These are phyloP conservation scores for Auxenochlorella pyrenoidosa DNA, from an alignment of 139 green algal species.

Conservation along the genomic window DNA sequence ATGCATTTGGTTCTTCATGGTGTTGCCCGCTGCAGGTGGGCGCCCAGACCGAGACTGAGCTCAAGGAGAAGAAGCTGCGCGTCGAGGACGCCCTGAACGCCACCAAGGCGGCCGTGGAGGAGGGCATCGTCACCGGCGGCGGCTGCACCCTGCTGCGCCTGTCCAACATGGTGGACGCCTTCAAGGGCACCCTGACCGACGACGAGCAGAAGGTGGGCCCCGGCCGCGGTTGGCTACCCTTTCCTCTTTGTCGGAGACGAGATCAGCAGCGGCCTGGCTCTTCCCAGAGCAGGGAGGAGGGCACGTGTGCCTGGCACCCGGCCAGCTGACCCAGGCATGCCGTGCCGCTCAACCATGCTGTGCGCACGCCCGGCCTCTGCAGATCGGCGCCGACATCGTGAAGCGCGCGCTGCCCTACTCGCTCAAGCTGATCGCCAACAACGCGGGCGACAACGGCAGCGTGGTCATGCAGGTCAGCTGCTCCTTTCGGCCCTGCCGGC, in stretches of 20 bases:
- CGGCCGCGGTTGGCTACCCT: no score
- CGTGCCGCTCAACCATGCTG: no score
- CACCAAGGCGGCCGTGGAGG: conserved; percentile 99
- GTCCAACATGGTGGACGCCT: conserved; percentile 77
- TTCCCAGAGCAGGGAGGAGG: no score
- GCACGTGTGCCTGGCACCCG: no score
- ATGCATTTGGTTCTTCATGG: neutral
- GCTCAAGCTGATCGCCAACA: conserved; percentile 96
- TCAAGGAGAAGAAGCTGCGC: conserved; percentile 99
- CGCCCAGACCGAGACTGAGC: conserved; percentile 99
- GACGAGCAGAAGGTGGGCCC: conserved; percentile 89
- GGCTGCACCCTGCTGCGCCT: conserved; percentile 98
- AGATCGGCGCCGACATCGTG: conserved; percentile 98
- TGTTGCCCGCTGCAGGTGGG: conserved; percentile 80
- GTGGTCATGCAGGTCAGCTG: conserved; percentile 87
- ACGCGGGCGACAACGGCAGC: conserved; percentile 96
- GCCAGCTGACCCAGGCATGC: no score
- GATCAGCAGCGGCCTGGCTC: no score
- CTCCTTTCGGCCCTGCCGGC: neutral
- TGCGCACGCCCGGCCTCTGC: neutral
- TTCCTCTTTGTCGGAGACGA: no score
- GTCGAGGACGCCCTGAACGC: conserved; percentile 99
- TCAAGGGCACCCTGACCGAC: conserved; percentile 85
- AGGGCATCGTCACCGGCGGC: conserved; percentile 99
- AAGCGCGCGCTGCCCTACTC: conserved; percentile 90